These are phyloP conservation scores for Zoysia matrella DNA, from an alignment of 202 grass and related monocot genomes.

Conservation along the genomic window DNA sequence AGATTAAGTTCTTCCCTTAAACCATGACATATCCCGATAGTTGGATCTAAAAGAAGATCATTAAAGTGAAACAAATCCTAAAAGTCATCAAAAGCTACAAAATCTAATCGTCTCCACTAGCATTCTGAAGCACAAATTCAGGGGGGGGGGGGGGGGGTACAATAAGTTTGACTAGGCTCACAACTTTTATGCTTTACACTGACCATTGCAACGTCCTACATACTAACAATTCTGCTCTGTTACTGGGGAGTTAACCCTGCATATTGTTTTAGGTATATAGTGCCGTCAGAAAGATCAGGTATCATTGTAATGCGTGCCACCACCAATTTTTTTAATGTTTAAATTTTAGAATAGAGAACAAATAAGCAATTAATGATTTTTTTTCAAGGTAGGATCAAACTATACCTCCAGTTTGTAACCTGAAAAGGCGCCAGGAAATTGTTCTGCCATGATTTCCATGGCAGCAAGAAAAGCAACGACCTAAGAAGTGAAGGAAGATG, in stretches of 20 bases:
- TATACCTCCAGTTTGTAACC: slow-evolving; percentile 79
- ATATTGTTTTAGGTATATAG: background rate
- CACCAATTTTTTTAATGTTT: background rate
- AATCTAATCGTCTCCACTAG: too few species aligned
- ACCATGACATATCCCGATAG: too few species aligned
- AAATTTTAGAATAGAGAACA: slow-evolving; percentile 2
- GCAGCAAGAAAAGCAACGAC: slow-evolving; percentile 94
- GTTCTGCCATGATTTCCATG: slow-evolving; percentile 85
- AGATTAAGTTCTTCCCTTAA: too few species aligned
- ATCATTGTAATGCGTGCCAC: background rate
- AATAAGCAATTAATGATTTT: background rate
- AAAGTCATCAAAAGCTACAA: too few species aligned
- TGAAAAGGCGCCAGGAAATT: slow-evolving; percentile 90
- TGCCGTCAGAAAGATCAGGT: background rate
- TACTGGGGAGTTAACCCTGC: background rate
- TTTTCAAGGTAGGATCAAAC: slow-evolving; percentile 28
- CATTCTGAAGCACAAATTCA: too few species aligned
- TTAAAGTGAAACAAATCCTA: too few species aligned
- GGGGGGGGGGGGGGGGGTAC: background rate
- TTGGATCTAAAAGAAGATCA: too few species aligned
- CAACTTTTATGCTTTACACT: background rate
- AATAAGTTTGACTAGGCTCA: background rate
- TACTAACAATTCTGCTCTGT: background rate
- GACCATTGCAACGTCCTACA: background rate
- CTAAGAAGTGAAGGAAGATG: slow-evolving; percentile 48